Evolutionary conservation across 352 stramenopile genomes (phyloP), one percentile per base, ranked within the genome.

Genomic region (Pilasporangium apinafurcum): DNA sequence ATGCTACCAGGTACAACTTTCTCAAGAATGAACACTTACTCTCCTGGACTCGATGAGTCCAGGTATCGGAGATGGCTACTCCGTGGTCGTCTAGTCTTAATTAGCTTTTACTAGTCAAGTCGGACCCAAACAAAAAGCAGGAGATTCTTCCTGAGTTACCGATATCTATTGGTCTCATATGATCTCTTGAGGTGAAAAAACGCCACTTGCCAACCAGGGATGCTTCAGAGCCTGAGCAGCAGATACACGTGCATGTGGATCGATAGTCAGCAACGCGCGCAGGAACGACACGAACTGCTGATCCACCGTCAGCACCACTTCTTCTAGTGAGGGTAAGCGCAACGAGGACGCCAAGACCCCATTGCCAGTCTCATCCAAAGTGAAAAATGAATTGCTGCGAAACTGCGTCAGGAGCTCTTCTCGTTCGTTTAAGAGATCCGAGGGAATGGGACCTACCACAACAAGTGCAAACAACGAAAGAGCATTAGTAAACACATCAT

Each of bases 271-370:
- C 16, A 92, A 41, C n/a, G 54, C 47, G 24, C 61, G 68, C 21
- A 92, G 51, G 53, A 92, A 90, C 31, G 67, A 60, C 27, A 92
- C 47, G 35, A 92, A 88, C 20, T 76, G 49, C 1, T 27, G 36
- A 35, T 92, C 75, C 20, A 59, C 60, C 1, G 76, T 83, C 31
- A 71, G 53, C 35, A 92, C 59, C 12, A 64, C 61, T 32, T 77
- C 26, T 41, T 83, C 69, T 18, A 92, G 56, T n/a, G 68, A 40
- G 8, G 73, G 79, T 33, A 70, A 42, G 36, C 44, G 33, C 44
- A 58, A 44, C 12, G 22, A 44, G 8, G 51, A 48, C 38, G 51
- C 45, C 49, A 85, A 50, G 36, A 83, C 53, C 27, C 71, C 69
- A 29, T 82, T 69, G 25, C 74, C 72, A 18, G 55, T 36, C 31